Evolutionary conservation across 2,329 filamentous ascomycete species (phyloP).

Genomic region (Exophiala phaeomuriformis): DNA sequence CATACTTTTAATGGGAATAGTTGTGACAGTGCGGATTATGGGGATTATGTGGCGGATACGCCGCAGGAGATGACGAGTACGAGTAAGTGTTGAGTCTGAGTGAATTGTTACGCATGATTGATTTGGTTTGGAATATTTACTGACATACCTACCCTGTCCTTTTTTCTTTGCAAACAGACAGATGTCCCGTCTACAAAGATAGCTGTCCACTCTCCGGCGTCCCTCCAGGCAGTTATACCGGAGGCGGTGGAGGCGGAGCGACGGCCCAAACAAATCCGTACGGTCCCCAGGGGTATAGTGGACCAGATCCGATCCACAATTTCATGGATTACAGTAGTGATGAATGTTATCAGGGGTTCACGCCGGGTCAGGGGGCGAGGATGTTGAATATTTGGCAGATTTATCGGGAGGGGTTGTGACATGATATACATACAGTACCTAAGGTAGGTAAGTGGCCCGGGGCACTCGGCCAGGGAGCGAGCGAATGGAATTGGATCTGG

Average conservation of each 20-base stretch:
- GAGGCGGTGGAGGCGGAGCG: neutral
- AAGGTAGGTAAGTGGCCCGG: too few species aligned
- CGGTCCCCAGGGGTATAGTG: conserved; percentile 30
- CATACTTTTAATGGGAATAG: conserved; percentile 40
- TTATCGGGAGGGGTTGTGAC: conserved; percentile 28
- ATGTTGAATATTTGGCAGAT: conserved; percentile 48
- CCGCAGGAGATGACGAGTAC: conserved; percentile 49
- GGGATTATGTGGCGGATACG: conserved; percentile 41
- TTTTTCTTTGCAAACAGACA: conserved; percentile 31
- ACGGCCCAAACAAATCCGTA: conserved; percentile 11
- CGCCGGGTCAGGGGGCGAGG: conserved; percentile 42
- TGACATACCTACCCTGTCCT: neutral
- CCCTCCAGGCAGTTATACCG: conserved; percentile 5
- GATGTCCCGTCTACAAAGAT: conserved; percentile 47
- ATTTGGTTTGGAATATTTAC: neutral
- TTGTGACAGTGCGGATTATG: conserved; percentile 31
- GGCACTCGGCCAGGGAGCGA: too few species aligned
- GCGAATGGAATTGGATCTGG: too few species aligned
- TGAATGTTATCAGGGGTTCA: conserved; percentile 49
- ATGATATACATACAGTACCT: too few species aligned
- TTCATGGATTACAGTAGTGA: conserved; percentile 56
- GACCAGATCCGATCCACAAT: conserved; percentile 49
- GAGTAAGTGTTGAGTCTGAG: conserved; percentile 9
- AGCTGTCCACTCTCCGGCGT: conserved; percentile 39
- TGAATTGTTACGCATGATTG: neutral